A percentile compares a stretch with the other conserved stretches of the same genome.
These are phyloP conservation scores for Trifolium dubium DNA, from an alignment of 306 rosid species.

Conservation along the genomic window DNA sequence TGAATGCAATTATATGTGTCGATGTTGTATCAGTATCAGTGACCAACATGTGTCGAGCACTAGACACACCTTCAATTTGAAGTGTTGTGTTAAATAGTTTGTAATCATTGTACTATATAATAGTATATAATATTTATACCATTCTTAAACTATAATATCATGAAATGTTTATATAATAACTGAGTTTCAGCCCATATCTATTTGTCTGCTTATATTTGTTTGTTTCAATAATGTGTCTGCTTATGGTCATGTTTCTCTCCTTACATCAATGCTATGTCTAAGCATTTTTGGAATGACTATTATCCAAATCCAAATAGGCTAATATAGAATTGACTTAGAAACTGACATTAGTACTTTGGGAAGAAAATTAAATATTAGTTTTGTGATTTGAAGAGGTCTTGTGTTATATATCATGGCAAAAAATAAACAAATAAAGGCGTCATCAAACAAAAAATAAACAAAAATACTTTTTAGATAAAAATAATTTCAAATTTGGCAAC, in stretches of 20 bases:
- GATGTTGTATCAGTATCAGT: too few relatives aligned
- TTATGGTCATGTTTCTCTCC: neutral
- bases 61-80: neutral
- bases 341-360: neutral
- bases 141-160: constrained; percentile 5
- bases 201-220: neutral
- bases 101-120: neutral
- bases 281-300: neutral
- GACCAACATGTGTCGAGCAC: neutral
- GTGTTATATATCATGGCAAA: neutral
- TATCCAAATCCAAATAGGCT: neutral
- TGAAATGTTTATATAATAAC: neutral
- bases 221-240: neutral
- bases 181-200: neutral
- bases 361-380: neutral
- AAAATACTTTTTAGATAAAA: neutral
- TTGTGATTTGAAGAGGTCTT: neutral
- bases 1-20: neutral
- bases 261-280: neutral
- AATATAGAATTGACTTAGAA: neutral
- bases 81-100: too few relatives aligned
- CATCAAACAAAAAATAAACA: neutral
- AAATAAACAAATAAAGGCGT: neutral
- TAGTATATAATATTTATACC: neutral
- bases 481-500: neutral